A percentile compares a stretch with the other conserved stretches of the same genome.
Conservation (phyloP, 371 early-diverging fungal genomes). For the Haplosporangium sp. region DNA sequence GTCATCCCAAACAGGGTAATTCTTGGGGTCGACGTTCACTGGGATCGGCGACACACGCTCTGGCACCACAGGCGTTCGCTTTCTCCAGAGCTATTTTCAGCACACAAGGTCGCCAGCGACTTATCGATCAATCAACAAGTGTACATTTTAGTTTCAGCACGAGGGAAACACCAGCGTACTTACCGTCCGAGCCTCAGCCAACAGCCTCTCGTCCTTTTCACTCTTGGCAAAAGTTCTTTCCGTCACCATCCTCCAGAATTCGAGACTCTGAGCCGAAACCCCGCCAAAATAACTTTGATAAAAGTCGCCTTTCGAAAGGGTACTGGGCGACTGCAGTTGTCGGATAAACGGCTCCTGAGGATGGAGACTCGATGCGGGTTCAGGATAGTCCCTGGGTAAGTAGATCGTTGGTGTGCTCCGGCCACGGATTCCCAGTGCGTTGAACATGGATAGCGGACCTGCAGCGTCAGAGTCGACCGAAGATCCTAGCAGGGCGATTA, state of each 20-base stretch:
- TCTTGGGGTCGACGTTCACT: slow-evolving; percentile 37
- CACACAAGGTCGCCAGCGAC: neutral
- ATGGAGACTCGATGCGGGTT: slow-evolving; percentile 32
- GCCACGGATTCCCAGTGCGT: slow-evolving; percentile 41
- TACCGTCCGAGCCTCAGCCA: slow-evolving; percentile 63
- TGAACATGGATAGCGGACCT: slow-evolving; percentile 30
- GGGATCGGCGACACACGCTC: slow-evolving; percentile 35
- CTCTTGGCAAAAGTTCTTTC: slow-evolving; percentile 63
- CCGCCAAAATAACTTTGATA: slow-evolving; percentile 39
- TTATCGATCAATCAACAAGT: neutral
- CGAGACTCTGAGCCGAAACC: slow-evolving; percentile 46
- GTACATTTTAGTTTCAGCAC: neutral
- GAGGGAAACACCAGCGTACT: neutral
- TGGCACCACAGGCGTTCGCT: slow-evolving; percentile 52
- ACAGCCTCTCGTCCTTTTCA: slow-evolving; percentile 63
- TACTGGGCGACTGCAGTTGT: slow-evolving; percentile 28
- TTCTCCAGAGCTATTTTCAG: slow-evolving; percentile 61
- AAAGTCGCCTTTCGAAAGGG: slow-evolving; percentile 34
- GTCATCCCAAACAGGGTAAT: slow-evolving; percentile 59
- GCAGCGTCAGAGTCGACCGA: slow-evolving; percentile 19
- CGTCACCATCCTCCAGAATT: slow-evolving; percentile 66
- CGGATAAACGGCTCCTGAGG: slow-evolving; percentile 35
- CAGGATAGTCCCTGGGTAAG: slow-evolving; percentile 31
- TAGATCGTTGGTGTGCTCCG: slow-evolving; percentile 50
- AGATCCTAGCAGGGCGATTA: slow-evolving; percentile 14